Percentiles rank a stretch among this genome's conserved stretches.
These are phyloP conservation scores for Ogataea minuta DNA, from an alignment of 805 yeast species.

Conservation along the genomic window DNA sequence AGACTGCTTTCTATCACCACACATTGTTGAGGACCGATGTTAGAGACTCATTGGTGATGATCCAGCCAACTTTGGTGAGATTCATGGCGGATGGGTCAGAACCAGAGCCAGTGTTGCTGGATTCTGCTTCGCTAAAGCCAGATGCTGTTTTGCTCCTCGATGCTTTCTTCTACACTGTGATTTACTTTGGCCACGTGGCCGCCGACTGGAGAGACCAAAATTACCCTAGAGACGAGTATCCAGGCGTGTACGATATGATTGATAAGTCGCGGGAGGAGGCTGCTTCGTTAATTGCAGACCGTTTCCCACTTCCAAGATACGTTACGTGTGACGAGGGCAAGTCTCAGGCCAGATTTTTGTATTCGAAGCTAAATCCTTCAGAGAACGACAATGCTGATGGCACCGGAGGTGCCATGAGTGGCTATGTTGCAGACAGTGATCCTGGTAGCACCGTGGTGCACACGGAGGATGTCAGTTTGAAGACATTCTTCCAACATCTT, in stretches of 20 bases:
- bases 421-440: slow-evolving; percentile 41
- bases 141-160: slow-evolving; percentile 86
- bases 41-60: slow-evolving; percentile 90
- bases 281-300: slow-evolving; percentile 81
- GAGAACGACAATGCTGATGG: slow-evolving; percentile 52
- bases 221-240: slow-evolving; percentile 90
- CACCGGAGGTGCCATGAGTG: slow-evolving; percentile 49
- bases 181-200: slow-evolving; percentile 91
- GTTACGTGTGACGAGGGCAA: slow-evolving; percentile 98
- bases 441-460: slow-evolving; percentile 71
- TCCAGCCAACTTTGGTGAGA: slow-evolving; percentile 92
- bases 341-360: slow-evolving; percentile 94
- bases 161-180: slow-evolving; percentile 94
- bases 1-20: slow-evolving; percentile 95
- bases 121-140: slow-evolving; percentile 87
- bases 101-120: slow-evolving; percentile 89
- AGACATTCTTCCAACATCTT: slow-evolving; percentile 92
- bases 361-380: slow-evolving; percentile 93
- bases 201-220: slow-evolving; percentile 97
- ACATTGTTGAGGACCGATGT: slow-evolving; percentile 88
- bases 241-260: slow-evolving; percentile 78
- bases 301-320: slow-evolving; percentile 97
- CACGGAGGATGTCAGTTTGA: slow-evolving; percentile 94
- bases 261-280: slow-evolving; percentile 92
- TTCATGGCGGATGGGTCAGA: slow-evolving; percentile 75